These are phyloP conservation scores for Chaetomium tenue DNA, from an alignment of 495 filamentous ascomycete species.

Conservation along the genomic window DNA sequence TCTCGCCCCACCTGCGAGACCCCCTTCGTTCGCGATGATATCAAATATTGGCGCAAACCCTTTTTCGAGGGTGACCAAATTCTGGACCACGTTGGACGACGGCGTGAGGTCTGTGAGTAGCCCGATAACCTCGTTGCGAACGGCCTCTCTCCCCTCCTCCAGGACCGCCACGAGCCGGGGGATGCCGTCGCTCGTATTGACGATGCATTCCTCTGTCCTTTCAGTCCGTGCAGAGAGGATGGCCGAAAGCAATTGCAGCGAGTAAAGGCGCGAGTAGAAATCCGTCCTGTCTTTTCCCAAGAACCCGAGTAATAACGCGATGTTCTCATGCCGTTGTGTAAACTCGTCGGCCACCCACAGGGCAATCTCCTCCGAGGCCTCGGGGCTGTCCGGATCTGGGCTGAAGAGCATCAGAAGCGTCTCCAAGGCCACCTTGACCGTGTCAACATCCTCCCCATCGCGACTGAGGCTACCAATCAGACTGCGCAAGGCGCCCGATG, in stretches of 20 bases:
- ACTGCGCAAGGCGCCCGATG: constrained; percentile 80
- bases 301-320: constrained; percentile 84
- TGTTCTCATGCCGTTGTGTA: constrained; percentile 97
- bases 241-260: constrained; percentile 82
- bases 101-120: constrained; percentile 54
- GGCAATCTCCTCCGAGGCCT: constrained; percentile 95
- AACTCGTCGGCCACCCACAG: constrained; percentile 98
- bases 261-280: constrained; percentile 92
- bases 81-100: constrained; percentile 68
- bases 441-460: constrained; percentile 95
- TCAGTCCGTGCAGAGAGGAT: constrained; percentile 85
- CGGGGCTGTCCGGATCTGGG: constrained; percentile 62
- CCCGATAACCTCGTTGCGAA: constrained; percentile 69
- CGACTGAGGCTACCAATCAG: constrained; percentile 81
- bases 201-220: constrained; percentile 92
- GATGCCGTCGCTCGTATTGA: constrained; percentile 82
- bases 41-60: constrained; percentile 83
- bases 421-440: constrained; percentile 89
- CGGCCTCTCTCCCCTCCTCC: constrained; percentile 81
- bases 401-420: constrained; percentile 89
- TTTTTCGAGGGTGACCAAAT: constrained; percentile 91
- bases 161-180: constrained; percentile 79
- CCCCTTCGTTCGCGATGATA: constrained; percentile 79
- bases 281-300: constrained; percentile 76
- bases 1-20: constrained; percentile 79